Percentiles rank a stretch among this genome's conserved stretches.
Conservation (phyloP, 192 early-diverging fungal species). For the Coemansia sp. region DNA sequence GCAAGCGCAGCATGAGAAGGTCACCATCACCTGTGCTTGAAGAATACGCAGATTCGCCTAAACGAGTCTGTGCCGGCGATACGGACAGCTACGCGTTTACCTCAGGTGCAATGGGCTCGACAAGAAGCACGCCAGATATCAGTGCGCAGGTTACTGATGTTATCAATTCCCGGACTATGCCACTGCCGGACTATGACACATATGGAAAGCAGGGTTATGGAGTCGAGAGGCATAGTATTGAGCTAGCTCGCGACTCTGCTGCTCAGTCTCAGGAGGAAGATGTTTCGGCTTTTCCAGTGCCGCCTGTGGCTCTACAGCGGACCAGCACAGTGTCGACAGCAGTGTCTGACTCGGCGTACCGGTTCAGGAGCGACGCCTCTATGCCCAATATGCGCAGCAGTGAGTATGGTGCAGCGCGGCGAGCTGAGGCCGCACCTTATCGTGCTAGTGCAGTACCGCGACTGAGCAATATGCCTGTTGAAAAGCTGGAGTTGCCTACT, state of each 20-base stretch:
- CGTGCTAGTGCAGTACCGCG: background rate
- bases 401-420: background rate
- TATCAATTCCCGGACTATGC: background rate
- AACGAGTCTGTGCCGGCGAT: background rate
- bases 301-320: background rate
- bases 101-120: background rate
- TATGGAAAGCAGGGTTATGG: background rate
- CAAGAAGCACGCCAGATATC: background rate
- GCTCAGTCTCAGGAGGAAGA: background rate
- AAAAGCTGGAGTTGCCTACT: background rate
- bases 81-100: background rate
- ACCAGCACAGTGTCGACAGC: conserved; percentile 3
- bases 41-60: background rate
- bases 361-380: background rate
- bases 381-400: background rate
- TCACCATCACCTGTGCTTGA: background rate
- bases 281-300: background rate
- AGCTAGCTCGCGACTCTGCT: background rate
- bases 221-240: background rate
- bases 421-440: background rate
- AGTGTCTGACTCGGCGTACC: background rate
- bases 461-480: background rate
- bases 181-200: background rate
- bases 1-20: conserved; percentile 4
- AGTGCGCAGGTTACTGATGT: background rate